A percentile compares a stretch with the other conserved stretches of the same genome.
These are phyloP conservation scores for Chlamydomonas schloesseri DNA, from an alignment of 139 green algal genomes.

Conservation along the genomic window DNA sequence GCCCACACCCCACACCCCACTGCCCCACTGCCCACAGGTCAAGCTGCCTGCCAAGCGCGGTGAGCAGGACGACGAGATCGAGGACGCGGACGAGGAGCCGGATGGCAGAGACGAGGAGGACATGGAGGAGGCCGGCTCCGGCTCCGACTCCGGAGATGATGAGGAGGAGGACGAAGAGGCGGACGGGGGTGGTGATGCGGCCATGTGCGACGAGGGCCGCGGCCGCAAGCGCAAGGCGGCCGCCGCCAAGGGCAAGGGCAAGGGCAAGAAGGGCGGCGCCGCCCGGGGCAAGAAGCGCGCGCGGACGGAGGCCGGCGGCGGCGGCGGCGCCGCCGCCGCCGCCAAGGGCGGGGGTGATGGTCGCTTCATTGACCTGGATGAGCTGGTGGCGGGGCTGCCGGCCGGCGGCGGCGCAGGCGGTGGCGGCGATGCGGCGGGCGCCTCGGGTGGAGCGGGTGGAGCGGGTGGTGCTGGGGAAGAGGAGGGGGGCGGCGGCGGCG, in stretches of 20 bases:
- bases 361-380: slow-evolving; percentile 36
- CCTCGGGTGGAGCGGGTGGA: too few species aligned
- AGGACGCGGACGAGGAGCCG: not conserved
- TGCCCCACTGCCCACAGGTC: not conserved
- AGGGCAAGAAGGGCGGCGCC: too few species aligned
- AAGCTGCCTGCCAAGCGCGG: not conserved
- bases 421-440: not conserved
- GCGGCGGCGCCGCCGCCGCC: not conserved
- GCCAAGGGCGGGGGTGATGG: too few species aligned
- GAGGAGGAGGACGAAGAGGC: not conserved
- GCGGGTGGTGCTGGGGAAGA: too few species aligned
- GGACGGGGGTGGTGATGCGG: not conserved
- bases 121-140: not conserved
- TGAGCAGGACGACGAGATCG: not conserved
- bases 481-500: not conserved
- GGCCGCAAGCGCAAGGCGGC: not conserved
- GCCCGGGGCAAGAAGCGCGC: not conserved
- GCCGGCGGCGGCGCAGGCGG: not conserved
- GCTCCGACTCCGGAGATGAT: not conserved
- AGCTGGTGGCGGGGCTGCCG: slow-evolving; percentile 17
- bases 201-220: not conserved
- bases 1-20: not conserved
- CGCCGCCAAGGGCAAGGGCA: too few species aligned
- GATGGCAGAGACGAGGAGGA: not conserved
- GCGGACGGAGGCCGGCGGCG: slow-evolving; percentile 4